A percentile compares a stretch with the other conserved stretches of the same genome.
These are phyloP conservation scores for Planoprotostelium fungivorum DNA, from an alignment of 78 protist species.

Conservation along the genomic window DNA sequence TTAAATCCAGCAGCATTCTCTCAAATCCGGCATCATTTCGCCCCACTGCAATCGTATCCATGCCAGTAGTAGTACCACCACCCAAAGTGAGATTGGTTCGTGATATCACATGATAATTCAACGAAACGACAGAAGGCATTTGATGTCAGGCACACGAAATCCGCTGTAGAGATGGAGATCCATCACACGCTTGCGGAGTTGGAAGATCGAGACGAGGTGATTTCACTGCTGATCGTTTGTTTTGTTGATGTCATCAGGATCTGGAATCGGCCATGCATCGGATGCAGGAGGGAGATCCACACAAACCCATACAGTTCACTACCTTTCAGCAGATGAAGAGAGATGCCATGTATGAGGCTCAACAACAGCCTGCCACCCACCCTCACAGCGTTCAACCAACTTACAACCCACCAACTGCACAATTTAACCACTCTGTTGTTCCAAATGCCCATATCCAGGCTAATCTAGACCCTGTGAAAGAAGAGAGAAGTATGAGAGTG, in stretches of 20 bases:
- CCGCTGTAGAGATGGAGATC: background rate
- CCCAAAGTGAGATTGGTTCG: background rate
- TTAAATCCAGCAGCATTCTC: background rate
- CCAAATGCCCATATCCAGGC: too few species aligned
- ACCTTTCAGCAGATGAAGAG: background rate
- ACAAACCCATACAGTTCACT: background rate
- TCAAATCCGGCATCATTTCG: background rate
- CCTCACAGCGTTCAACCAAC: background rate
- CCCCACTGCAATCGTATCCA: background rate
- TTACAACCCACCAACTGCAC: background rate
- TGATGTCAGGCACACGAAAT: background rate
- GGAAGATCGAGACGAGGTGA: background rate
- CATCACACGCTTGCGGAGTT: background rate
- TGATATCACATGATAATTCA: background rate
- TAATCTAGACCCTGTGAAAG: too few species aligned
- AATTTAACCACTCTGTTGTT: background rate
- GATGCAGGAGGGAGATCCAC: background rate
- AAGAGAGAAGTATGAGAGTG: too few species aligned
- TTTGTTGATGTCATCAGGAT: background rate
- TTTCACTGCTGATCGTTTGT: background rate
- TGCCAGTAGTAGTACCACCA: background rate
- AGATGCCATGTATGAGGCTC: background rate
- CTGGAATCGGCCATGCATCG: background rate
- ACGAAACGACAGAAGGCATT: background rate
- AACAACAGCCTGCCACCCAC: background rate